Conservation (phyloP, 2,329 filamentous ascomycete species). For the Penicillium vulpinum region DNA sequence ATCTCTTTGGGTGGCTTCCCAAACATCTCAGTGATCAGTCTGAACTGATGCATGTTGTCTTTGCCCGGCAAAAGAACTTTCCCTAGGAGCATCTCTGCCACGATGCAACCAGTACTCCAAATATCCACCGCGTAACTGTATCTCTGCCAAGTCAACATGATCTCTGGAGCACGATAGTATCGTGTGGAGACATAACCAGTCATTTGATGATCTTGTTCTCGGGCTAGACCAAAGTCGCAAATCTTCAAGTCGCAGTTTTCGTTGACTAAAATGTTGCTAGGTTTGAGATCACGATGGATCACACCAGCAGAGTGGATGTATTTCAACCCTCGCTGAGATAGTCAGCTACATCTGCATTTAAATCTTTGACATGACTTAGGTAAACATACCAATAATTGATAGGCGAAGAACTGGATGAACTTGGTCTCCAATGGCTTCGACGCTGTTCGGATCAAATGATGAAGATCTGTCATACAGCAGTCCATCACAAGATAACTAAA, state of each 20-base stretch:
- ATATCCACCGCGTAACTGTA: constrained; percentile 98
- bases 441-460: neutral
- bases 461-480: constrained; percentile 8
- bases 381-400: constrained; percentile 6
- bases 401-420: constrained; percentile 9
- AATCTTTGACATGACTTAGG: too few species aligned
- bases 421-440: neutral
- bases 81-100: constrained; percentile 96
- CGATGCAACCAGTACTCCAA: constrained; percentile 98
- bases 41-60: constrained; percentile 98
- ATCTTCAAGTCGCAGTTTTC: constrained; percentile 99
- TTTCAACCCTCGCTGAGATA: constrained; percentile 79
- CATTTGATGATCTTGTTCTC: constrained; percentile 98
- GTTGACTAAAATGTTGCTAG: constrained; percentile 97
- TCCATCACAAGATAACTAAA: constrained; percentile 8
- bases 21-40: constrained; percentile 94
- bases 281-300: constrained; percentile 72
- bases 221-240: constrained; percentile 93
- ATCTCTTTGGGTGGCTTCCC: constrained; percentile 96
- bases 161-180: constrained; percentile 97
- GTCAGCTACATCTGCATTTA: neutral
- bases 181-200: constrained; percentile 96
- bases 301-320: constrained; percentile 98
- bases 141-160: constrained; percentile 99
- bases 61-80: constrained; percentile 97